Percentiles rank a stretch among this genome's conserved stretches.
Conservation (phyloP, 2,329 filamentous ascomycete genomes). For the Botryotinia globosa region DNA sequence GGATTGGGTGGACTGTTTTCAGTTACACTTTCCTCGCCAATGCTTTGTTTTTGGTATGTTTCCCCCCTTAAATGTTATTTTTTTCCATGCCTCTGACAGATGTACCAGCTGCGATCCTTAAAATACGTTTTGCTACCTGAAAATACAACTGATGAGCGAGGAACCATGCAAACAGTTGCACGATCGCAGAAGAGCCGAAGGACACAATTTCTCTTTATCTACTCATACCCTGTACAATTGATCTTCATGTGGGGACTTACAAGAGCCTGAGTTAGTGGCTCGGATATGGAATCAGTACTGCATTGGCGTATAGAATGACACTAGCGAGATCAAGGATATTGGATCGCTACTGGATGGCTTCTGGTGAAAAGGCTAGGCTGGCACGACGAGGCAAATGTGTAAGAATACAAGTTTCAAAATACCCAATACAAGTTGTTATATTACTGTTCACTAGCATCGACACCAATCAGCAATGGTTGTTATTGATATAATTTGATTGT, state of each 20-base stretch:
- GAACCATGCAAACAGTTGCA: constrained; percentile 67
- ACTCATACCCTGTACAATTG: constrained; percentile 91
- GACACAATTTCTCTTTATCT: constrained; percentile 89
- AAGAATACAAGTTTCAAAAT: constrained; percentile 13
- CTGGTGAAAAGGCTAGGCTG: not conserved
- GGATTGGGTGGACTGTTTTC: constrained; percentile 86
- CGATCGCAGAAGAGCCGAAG: constrained; percentile 82
- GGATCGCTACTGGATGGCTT: not conserved
- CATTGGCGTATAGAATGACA: constrained; percentile 6
- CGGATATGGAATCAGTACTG: not conserved
- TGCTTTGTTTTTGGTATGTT: constrained; percentile 86
- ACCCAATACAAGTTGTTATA: constrained; percentile 6
- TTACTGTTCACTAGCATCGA: not conserved
- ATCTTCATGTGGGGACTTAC: constrained; percentile 87
- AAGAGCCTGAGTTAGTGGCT: constrained; percentile 24
- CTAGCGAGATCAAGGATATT: not conserved
- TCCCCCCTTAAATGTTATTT: not conserved
- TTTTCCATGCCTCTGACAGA: not conserved
- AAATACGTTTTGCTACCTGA: constrained; percentile 95
- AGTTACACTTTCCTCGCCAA: constrained; percentile 91
- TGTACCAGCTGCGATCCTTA: constrained; percentile 77
- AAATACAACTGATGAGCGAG: constrained; percentile 61
- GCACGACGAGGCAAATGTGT: not conserved
- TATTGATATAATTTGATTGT: not conserved
- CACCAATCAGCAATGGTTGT: not conserved